These are phyloP conservation scores for Mycotypha africana DNA, from an alignment of 371 early-diverging fungal species.

Conservation along the genomic window DNA sequence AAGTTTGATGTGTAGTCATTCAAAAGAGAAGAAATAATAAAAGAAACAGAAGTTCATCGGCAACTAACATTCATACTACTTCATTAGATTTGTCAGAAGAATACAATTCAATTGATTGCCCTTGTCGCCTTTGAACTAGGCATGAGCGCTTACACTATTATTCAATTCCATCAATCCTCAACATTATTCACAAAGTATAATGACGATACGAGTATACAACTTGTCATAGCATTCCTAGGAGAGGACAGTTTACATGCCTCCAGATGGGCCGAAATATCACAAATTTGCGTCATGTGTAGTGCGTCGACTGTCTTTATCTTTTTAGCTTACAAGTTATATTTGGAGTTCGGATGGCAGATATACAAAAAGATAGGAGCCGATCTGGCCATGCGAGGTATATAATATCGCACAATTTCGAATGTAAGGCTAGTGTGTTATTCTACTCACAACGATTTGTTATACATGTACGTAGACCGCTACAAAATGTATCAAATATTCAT, in stretches of 20 bases:
- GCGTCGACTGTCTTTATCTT: slow-evolving; percentile 26
- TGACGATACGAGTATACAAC: slow-evolving; percentile 12
- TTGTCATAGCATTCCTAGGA: slow-evolving; percentile 22
- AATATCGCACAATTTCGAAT: too few relatives aligned
- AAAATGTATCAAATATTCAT: slow-evolving; percentile 84
- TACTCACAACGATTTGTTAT: neutral
- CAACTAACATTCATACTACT: neutral
- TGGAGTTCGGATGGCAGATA: slow-evolving; percentile 75
- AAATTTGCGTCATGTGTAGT: slow-evolving; percentile 37
- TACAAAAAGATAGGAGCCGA: slow-evolving; percentile 94
- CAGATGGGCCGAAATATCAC: slow-evolving; percentile 42
- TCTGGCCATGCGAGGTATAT: slow-evolving; percentile 72
- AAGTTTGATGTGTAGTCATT: neutral
- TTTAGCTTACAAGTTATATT: slow-evolving; percentile 42
- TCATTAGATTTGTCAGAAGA: slow-evolving; percentile 40
- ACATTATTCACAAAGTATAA: slow-evolving; percentile 29
- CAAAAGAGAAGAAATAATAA: neutral
- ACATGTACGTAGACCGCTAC: slow-evolving; percentile 57
- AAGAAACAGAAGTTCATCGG: neutral
- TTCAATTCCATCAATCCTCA: slow-evolving; percentile 43
- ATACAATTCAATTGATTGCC: slow-evolving; percentile 47
- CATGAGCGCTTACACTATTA: slow-evolving; percentile 38
- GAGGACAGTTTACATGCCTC: slow-evolving; percentile 31
- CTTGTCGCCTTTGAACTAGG: slow-evolving; percentile 44
- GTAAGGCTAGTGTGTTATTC: too few relatives aligned